Evolutionary conservation across 495 filamentous ascomycete genomes (phyloP).

Genomic region (Podospora pseudoanserina): DNA sequence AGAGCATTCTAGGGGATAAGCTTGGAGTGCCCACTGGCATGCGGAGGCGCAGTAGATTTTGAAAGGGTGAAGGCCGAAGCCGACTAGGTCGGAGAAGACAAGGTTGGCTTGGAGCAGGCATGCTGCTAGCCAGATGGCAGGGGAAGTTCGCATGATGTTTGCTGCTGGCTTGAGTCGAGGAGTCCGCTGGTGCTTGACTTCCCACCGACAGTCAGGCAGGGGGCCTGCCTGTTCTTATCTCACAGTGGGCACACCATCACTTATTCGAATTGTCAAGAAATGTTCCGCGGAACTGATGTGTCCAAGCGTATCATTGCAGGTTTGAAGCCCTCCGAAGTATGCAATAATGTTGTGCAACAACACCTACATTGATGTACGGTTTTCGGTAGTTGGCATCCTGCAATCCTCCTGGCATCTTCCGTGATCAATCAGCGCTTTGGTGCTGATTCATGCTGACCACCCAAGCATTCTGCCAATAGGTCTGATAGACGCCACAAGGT

Average conservation of each 20-base stretch:
- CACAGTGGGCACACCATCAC: neutral
- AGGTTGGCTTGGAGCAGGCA: neutral
- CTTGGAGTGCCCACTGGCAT: constrained; percentile 1
- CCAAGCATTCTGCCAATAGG: neutral
- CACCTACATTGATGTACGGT: neutral
- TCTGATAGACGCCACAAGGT: neutral
- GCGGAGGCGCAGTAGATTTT: constrained; percentile 5
- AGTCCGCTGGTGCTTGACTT: constrained; percentile 1
- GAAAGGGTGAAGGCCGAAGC: constrained; percentile 9
- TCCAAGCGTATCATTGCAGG: neutral
- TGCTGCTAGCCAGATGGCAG: neutral
- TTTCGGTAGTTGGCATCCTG: constrained; percentile 2
- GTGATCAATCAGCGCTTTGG: neutral
- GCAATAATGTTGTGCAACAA: constrained; percentile 4
- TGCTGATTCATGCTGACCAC: neutral
- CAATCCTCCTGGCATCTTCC: neutral
- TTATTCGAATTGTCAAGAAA: neutral
- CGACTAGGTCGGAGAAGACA: constrained; percentile 5
- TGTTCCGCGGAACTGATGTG: neutral
- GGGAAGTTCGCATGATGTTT: neutral
- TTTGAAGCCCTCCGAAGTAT: neutral
- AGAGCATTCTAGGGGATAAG: neutral
- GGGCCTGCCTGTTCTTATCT: neutral
- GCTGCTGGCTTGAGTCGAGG: neutral
- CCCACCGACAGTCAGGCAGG: neutral